Evolutionary conservation across 805 yeast species (phyloP).

Genomic region (Candida quercuum): DNA sequence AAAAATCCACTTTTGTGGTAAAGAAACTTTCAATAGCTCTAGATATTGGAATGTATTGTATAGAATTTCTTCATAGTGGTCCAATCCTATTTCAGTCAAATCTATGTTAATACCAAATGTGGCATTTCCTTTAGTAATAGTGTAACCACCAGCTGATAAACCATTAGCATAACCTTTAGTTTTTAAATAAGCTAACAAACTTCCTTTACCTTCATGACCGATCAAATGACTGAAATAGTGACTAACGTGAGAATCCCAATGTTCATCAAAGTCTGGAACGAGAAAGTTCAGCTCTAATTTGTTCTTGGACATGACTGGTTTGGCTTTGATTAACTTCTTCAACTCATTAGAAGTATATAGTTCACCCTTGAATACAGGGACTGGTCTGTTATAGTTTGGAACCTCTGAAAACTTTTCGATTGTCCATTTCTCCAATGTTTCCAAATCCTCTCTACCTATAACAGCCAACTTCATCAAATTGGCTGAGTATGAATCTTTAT

Average conservation of each 20-base stretch:
- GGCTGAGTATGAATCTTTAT: slow-evolving; percentile 68
- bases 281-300: slow-evolving; percentile 62
- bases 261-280: slow-evolving; percentile 69
- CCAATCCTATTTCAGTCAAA: slow-evolving; percentile 67
- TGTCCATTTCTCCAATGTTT: slow-evolving; percentile 68
- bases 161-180: slow-evolving; percentile 73
- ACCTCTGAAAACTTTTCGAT: slow-evolving; percentile 58
- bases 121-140: slow-evolving; percentile 62
- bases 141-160: slow-evolving; percentile 66
- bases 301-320: slow-evolving; percentile 79
- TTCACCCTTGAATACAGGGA: slow-evolving; percentile 33
- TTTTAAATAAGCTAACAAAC: slow-evolving; percentile 67
- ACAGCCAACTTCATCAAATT: slow-evolving; percentile 85
- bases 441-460: slow-evolving; percentile 75
- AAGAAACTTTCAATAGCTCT: slow-evolving; percentile 46
- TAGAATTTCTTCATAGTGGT: slow-evolving; percentile 56
- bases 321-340: slow-evolving; percentile 53
- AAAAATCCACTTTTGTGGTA: slow-evolving; percentile 76
- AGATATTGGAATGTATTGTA: slow-evolving; percentile 68
- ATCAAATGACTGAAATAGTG: slow-evolving; percentile 73
- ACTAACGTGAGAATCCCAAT: slow-evolving; percentile 66
- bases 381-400: slow-evolving; percentile 36
- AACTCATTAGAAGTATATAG: slow-evolving; percentile 48
- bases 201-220: slow-evolving; percentile 93
- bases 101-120: slow-evolving; percentile 68